A percentile compares a stretch with the other conserved stretches of the same genome.
These are phyloP conservation scores for Podila horticola DNA, from an alignment of 192 early-diverging fungal genomes.

Conservation along the genomic window DNA sequence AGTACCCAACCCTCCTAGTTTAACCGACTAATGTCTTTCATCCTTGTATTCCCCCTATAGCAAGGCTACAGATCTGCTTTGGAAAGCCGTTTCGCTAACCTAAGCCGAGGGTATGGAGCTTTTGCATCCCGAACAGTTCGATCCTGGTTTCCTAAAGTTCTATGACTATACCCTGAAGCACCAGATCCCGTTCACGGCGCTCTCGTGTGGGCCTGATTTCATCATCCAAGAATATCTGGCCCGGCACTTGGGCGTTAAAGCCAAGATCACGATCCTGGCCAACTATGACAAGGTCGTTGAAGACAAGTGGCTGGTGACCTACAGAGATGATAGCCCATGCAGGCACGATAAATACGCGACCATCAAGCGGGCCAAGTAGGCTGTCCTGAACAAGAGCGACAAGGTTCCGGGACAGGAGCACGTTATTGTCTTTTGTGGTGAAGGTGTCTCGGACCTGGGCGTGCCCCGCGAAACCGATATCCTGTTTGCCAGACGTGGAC, in stretches of 20 bases:
- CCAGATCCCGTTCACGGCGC: slow-evolving; percentile 69
- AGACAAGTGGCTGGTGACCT: slow-evolving; percentile 70
- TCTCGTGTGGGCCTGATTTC: slow-evolving; percentile 66
- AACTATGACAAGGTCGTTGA: slow-evolving; percentile 59
- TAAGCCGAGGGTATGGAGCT: slow-evolving; percentile 34
- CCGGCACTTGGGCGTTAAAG: slow-evolving; percentile 54
- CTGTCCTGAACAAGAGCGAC: slow-evolving; percentile 12
- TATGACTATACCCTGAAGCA: slow-evolving; percentile 59
- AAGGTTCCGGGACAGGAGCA: slow-evolving; percentile 16
- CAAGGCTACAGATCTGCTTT: slow-evolving; percentile 32
- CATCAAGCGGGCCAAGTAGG: slow-evolving; percentile 21
- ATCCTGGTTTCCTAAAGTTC: slow-evolving; percentile 69
- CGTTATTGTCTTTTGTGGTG: slow-evolving; percentile 79
- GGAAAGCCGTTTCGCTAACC: slow-evolving; percentile 21
- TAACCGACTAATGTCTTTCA: too few relatives aligned
- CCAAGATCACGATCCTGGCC: slow-evolving; percentile 66
- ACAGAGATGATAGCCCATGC: slow-evolving; percentile 67
- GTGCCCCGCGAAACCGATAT: slow-evolving; percentile 77
- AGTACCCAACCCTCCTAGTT: background rate
- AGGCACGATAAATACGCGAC: slow-evolving; percentile 71
- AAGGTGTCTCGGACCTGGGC: slow-evolving; percentile 80
- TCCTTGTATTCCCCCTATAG: background rate
- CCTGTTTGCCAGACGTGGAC: slow-evolving; percentile 76
- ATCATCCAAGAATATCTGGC: slow-evolving; percentile 63
- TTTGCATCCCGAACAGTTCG: slow-evolving; percentile 55